These are phyloP conservation scores for Cladophialophora chaetospira DNA, from an alignment of 2,329 filamentous ascomycete species.

Conservation along the genomic window DNA sequence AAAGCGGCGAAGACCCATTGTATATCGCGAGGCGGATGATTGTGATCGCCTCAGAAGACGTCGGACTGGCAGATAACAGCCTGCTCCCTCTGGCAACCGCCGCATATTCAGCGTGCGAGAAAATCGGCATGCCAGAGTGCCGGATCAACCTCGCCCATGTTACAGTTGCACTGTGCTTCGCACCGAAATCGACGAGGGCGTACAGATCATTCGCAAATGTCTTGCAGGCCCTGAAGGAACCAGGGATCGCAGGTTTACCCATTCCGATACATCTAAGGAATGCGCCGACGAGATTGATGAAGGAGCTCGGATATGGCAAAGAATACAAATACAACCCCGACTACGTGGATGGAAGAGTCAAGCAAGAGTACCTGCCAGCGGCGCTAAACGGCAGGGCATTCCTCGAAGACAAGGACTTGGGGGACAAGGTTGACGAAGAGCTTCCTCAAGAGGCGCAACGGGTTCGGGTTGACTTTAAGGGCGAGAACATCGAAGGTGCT, in stretches of 20 bases:
- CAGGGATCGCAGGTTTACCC: slow-evolving; percentile 76
- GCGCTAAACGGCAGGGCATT: slow-evolving; percentile 70
- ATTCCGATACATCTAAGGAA: slow-evolving; percentile 88
- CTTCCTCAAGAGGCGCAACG: slow-evolving; percentile 9
- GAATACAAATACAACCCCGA: slow-evolving; percentile 98
- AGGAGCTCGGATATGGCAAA: slow-evolving; percentile 83
- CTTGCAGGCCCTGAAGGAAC: slow-evolving; percentile 75
- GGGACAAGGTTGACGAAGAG: slow-evolving; percentile 67
- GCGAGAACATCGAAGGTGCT: not conserved
- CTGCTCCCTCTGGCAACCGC: slow-evolving; percentile 83
- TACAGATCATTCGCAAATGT: slow-evolving; percentile 83
- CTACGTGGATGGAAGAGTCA: slow-evolving; percentile 77
- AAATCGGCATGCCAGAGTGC: slow-evolving; percentile 93
- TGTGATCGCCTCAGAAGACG: slow-evolving; percentile 91
- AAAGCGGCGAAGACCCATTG: slow-evolving; percentile 89
- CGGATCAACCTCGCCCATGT: slow-evolving; percentile 89
- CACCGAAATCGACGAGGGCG: slow-evolving; percentile 82
- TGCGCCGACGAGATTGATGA: slow-evolving; percentile 89
- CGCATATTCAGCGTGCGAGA: slow-evolving; percentile 83
- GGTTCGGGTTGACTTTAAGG: no score
- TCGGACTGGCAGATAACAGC: slow-evolving; percentile 83
- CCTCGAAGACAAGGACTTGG: slow-evolving; percentile 77
- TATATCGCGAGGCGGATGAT: slow-evolving; percentile 92
- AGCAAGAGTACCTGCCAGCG: slow-evolving; percentile 88
- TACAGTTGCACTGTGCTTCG: slow-evolving; percentile 75